phyloP scores from a whole-genome alignment of 495 filamentous ascomycete genomes.

The Neurospora intermedia region DNA sequence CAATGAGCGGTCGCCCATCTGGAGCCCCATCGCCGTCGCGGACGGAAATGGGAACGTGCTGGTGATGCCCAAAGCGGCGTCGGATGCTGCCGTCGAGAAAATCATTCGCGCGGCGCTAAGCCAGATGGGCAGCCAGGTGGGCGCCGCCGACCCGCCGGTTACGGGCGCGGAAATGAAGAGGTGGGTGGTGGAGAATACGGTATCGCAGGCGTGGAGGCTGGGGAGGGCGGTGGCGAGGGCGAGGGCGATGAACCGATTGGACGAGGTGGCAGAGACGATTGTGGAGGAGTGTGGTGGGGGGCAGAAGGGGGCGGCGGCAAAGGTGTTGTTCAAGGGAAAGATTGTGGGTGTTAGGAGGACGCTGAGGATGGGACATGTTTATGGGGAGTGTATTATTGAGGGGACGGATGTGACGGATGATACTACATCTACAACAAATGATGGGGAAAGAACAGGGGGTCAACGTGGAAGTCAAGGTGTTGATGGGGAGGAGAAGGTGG shows the following conservation, averaged over 20 bases:
- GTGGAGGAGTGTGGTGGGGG: conserved; percentile 37
- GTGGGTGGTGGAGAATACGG: conserved; percentile 41
- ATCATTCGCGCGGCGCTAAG: conserved; percentile 33
- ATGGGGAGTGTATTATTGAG: conserved; percentile 44
- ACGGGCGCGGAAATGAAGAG: conserved; percentile 33
- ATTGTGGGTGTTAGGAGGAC: conserved; percentile 46
- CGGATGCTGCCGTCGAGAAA: conserved; percentile 29
- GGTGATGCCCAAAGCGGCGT: conserved; percentile 29
- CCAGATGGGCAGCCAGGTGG: conserved; percentile 38
- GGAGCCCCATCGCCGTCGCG: conserved; percentile 34
- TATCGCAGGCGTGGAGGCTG: conserved; percentile 43
- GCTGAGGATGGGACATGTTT: conserved; percentile 43
- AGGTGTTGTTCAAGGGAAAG: conserved; percentile 50
- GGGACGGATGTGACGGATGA: conserved; percentile 24
- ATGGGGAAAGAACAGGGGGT: neutral
- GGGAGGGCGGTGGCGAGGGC: conserved; percentile 42
- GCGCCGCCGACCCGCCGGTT: conserved; percentile 34
- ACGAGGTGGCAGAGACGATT: conserved; percentile 43
- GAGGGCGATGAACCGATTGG: conserved; percentile 34
- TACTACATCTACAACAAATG: neutral
- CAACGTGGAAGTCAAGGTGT: neutral
- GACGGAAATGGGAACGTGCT: conserved; percentile 42
- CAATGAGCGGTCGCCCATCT: conserved; percentile 34
- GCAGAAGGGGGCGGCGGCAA: neutral
- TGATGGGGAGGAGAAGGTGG: neutral